Conservation (phyloP, 148 eudicot species). For the Rhododendron molle region DNA sequence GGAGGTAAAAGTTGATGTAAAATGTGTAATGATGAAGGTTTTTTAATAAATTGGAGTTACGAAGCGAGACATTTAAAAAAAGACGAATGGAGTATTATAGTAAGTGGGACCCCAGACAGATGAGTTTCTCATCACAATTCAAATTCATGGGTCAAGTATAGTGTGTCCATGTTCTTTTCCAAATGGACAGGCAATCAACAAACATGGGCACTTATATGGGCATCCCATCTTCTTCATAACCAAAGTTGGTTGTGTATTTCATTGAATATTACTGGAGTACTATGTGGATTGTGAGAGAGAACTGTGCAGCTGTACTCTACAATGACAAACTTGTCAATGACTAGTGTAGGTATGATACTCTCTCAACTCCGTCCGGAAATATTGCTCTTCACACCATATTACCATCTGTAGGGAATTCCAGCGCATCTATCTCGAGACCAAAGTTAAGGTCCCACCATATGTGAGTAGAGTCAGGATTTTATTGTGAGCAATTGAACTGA, state of each 20-base stretch:
- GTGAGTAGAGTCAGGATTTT: too few species aligned
- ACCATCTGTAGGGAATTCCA: too few species aligned
- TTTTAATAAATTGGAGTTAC: too few species aligned
- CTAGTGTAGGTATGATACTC: background rate
- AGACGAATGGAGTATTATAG: too few species aligned
- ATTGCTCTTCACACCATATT: too few species aligned
- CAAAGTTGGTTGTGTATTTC: background rate
- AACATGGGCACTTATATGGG: constrained; percentile 3
- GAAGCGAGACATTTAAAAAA: too few species aligned
- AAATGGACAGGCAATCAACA: background rate
- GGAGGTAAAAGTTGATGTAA: too few species aligned
- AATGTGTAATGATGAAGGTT: too few species aligned
- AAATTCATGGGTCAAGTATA: background rate
- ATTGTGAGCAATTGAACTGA: too few species aligned
- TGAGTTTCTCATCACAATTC: background rate
- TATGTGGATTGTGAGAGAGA: background rate
- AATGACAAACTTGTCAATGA: background rate
- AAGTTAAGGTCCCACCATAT: too few species aligned
- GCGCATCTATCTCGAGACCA: too few species aligned
- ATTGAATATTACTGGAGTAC: background rate
- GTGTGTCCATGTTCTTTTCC: background rate
- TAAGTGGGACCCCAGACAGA: background rate
- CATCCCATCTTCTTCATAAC: constrained; percentile 2
- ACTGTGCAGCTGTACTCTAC: background rate
- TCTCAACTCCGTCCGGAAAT: too few species aligned